phyloP scores from a whole-genome alignment of 2,329 filamentous ascomycete genomes.

The Apiospora sp. region DNA sequence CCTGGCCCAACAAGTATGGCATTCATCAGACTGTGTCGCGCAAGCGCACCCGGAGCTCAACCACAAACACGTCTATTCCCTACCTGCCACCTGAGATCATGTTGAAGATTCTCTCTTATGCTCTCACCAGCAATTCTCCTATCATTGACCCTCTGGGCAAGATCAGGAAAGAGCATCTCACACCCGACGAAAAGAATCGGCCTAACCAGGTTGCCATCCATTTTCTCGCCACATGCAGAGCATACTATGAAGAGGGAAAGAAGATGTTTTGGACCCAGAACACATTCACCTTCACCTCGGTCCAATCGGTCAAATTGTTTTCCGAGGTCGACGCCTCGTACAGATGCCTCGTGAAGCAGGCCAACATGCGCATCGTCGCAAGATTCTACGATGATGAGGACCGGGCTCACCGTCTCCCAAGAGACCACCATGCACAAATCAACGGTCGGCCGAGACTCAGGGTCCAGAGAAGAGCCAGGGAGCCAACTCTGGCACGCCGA shows the following conservation, averaged over 20 bases:
- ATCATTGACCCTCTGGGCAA: slow-evolving; percentile 63
- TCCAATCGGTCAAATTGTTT: slow-evolving; percentile 57
- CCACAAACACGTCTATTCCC: slow-evolving; percentile 41
- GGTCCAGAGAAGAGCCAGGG: slow-evolving; percentile 52
- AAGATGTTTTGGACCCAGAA: slow-evolving; percentile 61
- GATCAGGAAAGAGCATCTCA: slow-evolving; percentile 51
- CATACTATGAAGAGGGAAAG: slow-evolving; percentile 57
- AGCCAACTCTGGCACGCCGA: slow-evolving; percentile 55
- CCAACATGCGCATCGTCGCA: slow-evolving; percentile 62
- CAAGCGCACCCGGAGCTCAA: slow-evolving; percentile 28
- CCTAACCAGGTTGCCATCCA: slow-evolving; percentile 60
- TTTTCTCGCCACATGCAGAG: slow-evolving; percentile 60
- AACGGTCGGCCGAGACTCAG: slow-evolving; percentile 51
- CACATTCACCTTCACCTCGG: slow-evolving; percentile 62
- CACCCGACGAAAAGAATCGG: slow-evolving; percentile 51
- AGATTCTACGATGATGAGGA: slow-evolving; percentile 63
- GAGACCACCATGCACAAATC: slow-evolving; percentile 52
- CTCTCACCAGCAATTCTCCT: slow-evolving; percentile 56
- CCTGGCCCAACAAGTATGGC: slow-evolving; percentile 53
- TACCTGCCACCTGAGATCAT: slow-evolving; percentile 61
- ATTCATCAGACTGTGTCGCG: slow-evolving; percentile 45
- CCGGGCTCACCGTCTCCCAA: slow-evolving; percentile 48
- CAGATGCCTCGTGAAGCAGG: slow-evolving; percentile 53
- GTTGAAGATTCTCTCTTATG: slow-evolving; percentile 59
- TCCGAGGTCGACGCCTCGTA: slow-evolving; percentile 51